These are phyloP conservation scores for Penicillium sp. DNA, from an alignment of 2,329 filamentous ascomycete species.

Conservation along the genomic window DNA sequence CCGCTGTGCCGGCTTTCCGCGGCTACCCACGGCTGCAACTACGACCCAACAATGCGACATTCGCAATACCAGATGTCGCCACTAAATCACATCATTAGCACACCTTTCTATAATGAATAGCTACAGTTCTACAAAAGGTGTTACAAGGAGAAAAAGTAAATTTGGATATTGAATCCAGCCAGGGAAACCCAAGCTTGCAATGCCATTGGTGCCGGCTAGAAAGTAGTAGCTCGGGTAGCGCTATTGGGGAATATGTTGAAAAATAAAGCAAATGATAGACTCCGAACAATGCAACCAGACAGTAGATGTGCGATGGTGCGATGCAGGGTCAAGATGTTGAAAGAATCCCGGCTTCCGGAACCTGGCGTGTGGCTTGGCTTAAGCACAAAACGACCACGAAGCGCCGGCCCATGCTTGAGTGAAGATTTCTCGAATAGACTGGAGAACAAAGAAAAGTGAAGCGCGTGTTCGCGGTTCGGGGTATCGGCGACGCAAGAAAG, in stretches of 20 bases:
- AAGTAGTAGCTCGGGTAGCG: conserved; percentile 6
- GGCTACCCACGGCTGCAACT: conserved; percentile 4
- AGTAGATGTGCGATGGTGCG: conserved; percentile 8
- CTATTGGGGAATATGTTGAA: conserved; percentile 13
- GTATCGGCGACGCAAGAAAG: conserved; percentile 2
- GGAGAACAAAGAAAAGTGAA: neutral
- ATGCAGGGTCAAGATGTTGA: conserved; percentile 11
- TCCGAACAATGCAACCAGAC: conserved; percentile 10
- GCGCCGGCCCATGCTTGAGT: conserved; percentile 17
- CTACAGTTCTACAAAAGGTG: neutral
- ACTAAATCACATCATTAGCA: neutral
- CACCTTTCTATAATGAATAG: neutral
- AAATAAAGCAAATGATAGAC: neutral
- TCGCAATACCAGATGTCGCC: neutral
- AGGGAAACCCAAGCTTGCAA: conserved; percentile 1
- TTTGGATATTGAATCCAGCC: neutral
- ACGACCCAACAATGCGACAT: neutral
- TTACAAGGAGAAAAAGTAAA: neutral
- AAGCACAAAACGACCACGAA: conserved; percentile 1
- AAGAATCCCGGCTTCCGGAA: conserved; percentile 10
- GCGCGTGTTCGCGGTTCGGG: neutral
- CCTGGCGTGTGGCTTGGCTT: conserved; percentile 8
- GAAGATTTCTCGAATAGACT: conserved; percentile 5
- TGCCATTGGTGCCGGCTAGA: conserved; percentile 7
- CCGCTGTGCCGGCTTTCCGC: neutral